A percentile compares a stretch with the other conserved stretches of the same genome.
These are phyloP conservation scores for Ampelomyces quisqualis DNA, from an alignment of 2,329 filamentous ascomycete genomes.

Conservation along the genomic window DNA sequence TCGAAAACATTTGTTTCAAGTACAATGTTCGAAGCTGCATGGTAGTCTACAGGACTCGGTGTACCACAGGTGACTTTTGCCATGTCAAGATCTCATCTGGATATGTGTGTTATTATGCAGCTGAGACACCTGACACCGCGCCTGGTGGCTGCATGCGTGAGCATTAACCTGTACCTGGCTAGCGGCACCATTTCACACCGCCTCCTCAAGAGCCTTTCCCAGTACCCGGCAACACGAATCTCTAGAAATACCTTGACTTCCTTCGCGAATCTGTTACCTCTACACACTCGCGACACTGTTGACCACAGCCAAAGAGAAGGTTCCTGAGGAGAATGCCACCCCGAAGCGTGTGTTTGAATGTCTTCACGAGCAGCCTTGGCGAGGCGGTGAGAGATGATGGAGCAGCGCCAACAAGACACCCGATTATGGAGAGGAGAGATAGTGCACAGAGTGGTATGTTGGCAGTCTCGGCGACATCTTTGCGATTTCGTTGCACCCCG, in stretches of 20 bases:
- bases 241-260: constrained; percentile 28
- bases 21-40: no score
- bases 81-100: constrained; percentile 6
- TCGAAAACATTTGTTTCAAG: no score
- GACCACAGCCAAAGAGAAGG: constrained; percentile 13
- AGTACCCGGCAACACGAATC: constrained; percentile 23
- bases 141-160: constrained; percentile 29
- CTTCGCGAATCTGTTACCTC: constrained; percentile 13
- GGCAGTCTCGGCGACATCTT: not conserved
- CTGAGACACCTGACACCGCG: constrained; percentile 39
- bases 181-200: constrained; percentile 42
- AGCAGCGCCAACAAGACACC: constrained; percentile 2
- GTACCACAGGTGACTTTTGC: not conserved
- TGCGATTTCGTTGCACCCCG: not conserved
- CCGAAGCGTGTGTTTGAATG: constrained; percentile 41
- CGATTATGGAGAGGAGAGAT: constrained; percentile 26
- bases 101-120: constrained; percentile 2
- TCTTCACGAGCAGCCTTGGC: constrained; percentile 38
- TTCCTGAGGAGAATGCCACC: constrained; percentile 34
- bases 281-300: constrained; percentile 14
- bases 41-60: no score
- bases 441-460: constrained; percentile 34
- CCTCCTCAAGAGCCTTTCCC: constrained; percentile 39
- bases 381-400: constrained; percentile 33
- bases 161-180: constrained; percentile 32